phyloP scores from a whole-genome alignment of 805 yeast species.

The Saccharomycopsis sp. region DNA sequence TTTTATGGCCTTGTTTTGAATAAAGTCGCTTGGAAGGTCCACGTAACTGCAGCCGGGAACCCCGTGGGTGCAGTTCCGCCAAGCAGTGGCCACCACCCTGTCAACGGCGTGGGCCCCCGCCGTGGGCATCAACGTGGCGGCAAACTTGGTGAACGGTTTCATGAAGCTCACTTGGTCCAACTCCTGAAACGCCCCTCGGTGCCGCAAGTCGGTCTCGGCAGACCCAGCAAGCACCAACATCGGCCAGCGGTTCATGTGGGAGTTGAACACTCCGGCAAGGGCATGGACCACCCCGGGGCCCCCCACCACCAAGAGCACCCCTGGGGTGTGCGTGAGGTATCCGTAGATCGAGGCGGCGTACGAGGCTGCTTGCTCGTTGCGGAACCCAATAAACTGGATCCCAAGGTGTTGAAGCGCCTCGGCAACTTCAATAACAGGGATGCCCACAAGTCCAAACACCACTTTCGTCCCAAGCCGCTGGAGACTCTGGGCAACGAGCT shows the following conservation, averaged over 20 bases:
- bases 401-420: constrained; percentile 48
- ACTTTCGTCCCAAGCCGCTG: constrained; percentile 42
- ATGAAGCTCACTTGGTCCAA: constrained; percentile 52
- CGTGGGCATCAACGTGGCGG: constrained; percentile 29
- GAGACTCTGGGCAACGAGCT: constrained; percentile 40
- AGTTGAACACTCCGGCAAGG: constrained; percentile 55
- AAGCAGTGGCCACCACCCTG: constrained; percentile 31
- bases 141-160: constrained; percentile 41
- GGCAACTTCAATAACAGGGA: constrained; percentile 66
- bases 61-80: constrained; percentile 37
- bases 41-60: constrained; percentile 54
- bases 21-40: constrained; percentile 46
- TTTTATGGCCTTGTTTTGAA: constrained; percentile 1
- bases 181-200: constrained; percentile 65
- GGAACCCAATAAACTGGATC: constrained; percentile 47
- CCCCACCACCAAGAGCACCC: constrained; percentile 61
- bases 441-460: constrained; percentile 67
- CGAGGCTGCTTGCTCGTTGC: constrained; percentile 69
- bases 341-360: constrained; percentile 71
- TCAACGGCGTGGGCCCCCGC: neutral
- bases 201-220: constrained; percentile 36
- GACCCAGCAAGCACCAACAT: constrained; percentile 59
- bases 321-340: constrained; percentile 54
- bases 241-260: constrained; percentile 57
- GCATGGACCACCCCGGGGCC: constrained; percentile 71